phyloP scores from a whole-genome alignment of 179 eudicot species.

The Amaranthus tricolor region DNA sequence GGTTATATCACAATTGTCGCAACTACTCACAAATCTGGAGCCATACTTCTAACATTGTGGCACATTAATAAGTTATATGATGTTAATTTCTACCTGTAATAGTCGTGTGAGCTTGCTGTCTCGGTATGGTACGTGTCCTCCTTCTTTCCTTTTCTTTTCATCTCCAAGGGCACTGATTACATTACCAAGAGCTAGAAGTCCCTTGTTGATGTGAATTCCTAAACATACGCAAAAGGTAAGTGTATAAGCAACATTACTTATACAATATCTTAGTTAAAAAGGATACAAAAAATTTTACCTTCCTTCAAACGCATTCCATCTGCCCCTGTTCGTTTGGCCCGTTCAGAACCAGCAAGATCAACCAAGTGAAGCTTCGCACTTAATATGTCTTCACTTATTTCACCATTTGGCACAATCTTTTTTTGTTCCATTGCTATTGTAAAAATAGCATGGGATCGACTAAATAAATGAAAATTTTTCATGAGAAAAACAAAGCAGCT shows the following conservation, averaged over 20 bases:
- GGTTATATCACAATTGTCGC: too few relatives aligned
- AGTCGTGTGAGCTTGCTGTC: slow-evolving; percentile 97
- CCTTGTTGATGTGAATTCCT: slow-evolving; percentile 98
- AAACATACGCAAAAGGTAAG: not conserved
- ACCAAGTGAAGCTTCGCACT: slow-evolving; percentile 90
- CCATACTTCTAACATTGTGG: not conserved
- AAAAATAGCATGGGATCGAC: slow-evolving; percentile 98
- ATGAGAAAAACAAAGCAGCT: not conserved
- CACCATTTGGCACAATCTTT: slow-evolving; percentile 46
- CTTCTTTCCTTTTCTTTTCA: slow-evolving; percentile 95
- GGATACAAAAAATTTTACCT: slow-evolving; percentile 39
- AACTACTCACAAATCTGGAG: not conserved
- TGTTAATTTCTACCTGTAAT: slow-evolving; percentile 50
- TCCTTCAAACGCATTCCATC: slow-evolving; percentile 90
- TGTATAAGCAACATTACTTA: not conserved
- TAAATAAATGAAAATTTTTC: slow-evolving; percentile 26
- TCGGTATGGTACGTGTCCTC: slow-evolving; percentile 96
- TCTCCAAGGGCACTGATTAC: slow-evolving; percentile 98
- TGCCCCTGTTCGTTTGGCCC: slow-evolving; percentile 97
- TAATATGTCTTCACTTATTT: slow-evolving; percentile 65
- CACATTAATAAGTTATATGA: not conserved
- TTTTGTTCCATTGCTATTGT: slow-evolving; percentile 95
- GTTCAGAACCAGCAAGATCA: slow-evolving; percentile 97
- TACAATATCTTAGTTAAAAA: too few relatives aligned
- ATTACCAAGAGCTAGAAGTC: slow-evolving; percentile 89